Evolutionary conservation across 2,329 filamentous ascomycete species (phyloP).

Genomic region (Plenodomus biglobosus): DNA sequence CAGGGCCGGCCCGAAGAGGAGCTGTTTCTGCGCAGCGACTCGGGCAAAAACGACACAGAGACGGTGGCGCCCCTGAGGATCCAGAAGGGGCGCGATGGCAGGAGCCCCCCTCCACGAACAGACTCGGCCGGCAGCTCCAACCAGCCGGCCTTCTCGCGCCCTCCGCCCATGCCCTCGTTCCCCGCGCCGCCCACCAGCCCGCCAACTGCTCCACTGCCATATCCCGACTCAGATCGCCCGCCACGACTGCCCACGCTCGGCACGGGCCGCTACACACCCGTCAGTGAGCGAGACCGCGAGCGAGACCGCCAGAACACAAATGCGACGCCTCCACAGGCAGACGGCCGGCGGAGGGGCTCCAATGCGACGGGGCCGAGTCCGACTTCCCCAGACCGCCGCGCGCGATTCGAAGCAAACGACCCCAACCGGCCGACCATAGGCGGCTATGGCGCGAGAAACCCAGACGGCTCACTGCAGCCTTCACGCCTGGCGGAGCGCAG

Average conservation of each 20-base stretch:
- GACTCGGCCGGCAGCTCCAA: conserved; percentile 67
- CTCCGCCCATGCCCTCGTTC: conserved; percentile 62
- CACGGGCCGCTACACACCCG: conserved; percentile 39
- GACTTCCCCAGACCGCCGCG: conserved; percentile 38
- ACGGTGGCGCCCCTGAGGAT: conserved; percentile 83
- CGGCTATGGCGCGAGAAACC: conserved; percentile 46
- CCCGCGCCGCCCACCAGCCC: conserved; percentile 58
- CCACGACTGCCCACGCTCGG: conserved; percentile 24
- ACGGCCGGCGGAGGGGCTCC: conserved; percentile 35
- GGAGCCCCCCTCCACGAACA: conserved; percentile 54
- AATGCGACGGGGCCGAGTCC: conserved; percentile 33
- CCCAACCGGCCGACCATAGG: conserved; percentile 52
- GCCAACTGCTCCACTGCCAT: conserved; percentile 49
- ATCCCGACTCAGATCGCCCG: conserved; percentile 48
- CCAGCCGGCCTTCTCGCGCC: conserved; percentile 42
- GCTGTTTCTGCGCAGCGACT: conserved; percentile 67
- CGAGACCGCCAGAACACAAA: conserved; percentile 38
- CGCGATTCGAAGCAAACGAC: conserved; percentile 52
- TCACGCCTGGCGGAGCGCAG: conserved; percentile 77
- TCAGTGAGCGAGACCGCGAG: too few species aligned
- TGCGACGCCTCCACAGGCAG: conserved; percentile 38
- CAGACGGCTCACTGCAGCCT: conserved; percentile 46
- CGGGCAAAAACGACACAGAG: conserved; percentile 63
- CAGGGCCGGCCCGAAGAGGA: conserved; percentile 75
- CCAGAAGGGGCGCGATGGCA: conserved; percentile 67